phyloP scores from a whole-genome alignment of 2,329 filamentous ascomycete species.

The Metarhizium album region DNA sequence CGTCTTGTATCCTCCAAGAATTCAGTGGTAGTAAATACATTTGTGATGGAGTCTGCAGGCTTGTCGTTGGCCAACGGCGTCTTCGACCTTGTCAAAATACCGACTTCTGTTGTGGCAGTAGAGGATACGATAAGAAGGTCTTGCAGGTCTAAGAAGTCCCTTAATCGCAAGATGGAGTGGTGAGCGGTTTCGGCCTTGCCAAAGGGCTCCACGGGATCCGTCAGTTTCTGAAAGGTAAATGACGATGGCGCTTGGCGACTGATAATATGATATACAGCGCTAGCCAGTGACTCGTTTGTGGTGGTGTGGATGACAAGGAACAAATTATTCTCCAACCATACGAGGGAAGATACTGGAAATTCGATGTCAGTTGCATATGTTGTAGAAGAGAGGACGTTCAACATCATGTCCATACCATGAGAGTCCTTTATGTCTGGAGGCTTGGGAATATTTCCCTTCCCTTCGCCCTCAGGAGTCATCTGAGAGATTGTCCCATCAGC shows the following conservation, averaged over 20 bases:
- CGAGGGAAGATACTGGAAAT: constrained; percentile 58
- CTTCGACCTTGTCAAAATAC: constrained; percentile 65
- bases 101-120: constrained; percentile 69
- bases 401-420: constrained; percentile 44
- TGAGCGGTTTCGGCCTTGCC: constrained; percentile 57
- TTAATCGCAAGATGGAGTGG: constrained; percentile 67
- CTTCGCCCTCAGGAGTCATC: constrained; percentile 69
- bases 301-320: constrained; percentile 75
- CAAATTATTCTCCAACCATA: constrained; percentile 80
- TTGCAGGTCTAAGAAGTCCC: constrained; percentile 68
- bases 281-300: constrained; percentile 43
- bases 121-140: constrained; percentile 77
- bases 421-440: constrained; percentile 57
- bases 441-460: constrained; percentile 68
- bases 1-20: constrained; percentile 63
- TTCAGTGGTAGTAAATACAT: constrained; percentile 63
- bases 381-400: background rate
- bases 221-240: constrained; percentile 65
- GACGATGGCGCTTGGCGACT: constrained; percentile 48
- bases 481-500: constrained; percentile 71
- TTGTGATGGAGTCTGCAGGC: constrained; percentile 46
- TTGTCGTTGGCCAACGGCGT: constrained; percentile 52
- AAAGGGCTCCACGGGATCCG: constrained; percentile 65
- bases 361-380: constrained; percentile 9
- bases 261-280: constrained; percentile 71